Conservation (phyloP, 106 monocot species). For the Allium cepa region DNA sequence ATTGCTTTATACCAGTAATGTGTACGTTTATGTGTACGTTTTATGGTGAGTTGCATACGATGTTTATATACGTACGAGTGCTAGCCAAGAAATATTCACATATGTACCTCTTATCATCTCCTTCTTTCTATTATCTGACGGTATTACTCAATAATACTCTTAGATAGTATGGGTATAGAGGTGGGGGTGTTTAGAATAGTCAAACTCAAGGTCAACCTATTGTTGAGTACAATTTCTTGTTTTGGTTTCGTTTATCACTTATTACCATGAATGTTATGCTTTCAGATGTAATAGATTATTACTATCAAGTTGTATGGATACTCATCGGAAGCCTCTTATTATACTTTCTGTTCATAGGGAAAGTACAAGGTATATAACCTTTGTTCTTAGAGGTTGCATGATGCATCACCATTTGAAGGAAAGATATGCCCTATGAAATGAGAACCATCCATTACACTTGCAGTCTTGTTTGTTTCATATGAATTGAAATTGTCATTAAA, state of each 20-base stretch:
- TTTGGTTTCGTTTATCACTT: neutral
- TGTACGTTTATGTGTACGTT: too few relatives aligned
- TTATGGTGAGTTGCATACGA: too few relatives aligned
- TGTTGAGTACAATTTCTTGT: neutral
- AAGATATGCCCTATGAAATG: slow-evolving; percentile 32
- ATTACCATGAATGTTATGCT: neutral
- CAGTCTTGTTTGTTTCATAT: neutral
- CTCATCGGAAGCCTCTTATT: neutral
- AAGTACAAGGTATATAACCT: slow-evolving; percentile 88
- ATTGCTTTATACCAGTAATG: too few relatives aligned
- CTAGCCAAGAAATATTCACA: too few relatives aligned
- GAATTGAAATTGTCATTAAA: neutral
- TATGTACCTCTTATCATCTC: too few relatives aligned
- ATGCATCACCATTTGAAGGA: slow-evolving; percentile 73
- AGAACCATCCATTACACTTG: too few relatives aligned
- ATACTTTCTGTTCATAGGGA: slow-evolving; percentile 30
- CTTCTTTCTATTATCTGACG: too few relatives aligned
- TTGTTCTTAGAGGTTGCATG: slow-evolving; percentile 80
- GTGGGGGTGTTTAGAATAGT: too few relatives aligned
- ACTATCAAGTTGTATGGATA: too few relatives aligned
- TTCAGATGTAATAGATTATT: neutral
- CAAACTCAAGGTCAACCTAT: neutral
- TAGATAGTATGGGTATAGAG: too few relatives aligned
- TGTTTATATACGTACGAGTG: too few relatives aligned
- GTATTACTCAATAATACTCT: too few relatives aligned